These are phyloP conservation scores for Clitoria ternatea DNA, from an alignment of 306 rosid species.

Conservation along the genomic window DNA sequence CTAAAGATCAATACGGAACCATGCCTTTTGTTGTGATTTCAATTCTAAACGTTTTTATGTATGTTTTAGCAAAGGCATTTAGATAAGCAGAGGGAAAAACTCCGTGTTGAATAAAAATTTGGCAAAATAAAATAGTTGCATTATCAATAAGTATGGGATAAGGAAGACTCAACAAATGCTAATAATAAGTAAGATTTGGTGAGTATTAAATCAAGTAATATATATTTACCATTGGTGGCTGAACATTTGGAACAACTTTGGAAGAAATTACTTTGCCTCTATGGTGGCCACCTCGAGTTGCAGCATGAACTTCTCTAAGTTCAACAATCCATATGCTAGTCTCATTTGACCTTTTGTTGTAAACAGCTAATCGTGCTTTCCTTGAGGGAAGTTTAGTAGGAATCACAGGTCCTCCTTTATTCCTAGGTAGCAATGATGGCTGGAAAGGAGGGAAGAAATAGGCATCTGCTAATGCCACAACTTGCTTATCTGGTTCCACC, in stretches of 20 bases:
- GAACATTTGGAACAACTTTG: slow-evolving; percentile 60
- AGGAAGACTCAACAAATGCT: not conserved
- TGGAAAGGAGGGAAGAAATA: slow-evolving; percentile 83
- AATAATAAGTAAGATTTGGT: not conserved
- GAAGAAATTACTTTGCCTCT: slow-evolving; percentile 67
- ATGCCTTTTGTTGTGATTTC: not conserved
- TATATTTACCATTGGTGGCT: slow-evolving; percentile 66
- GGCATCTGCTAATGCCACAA: slow-evolving; percentile 72
- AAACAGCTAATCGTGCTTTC: slow-evolving; percentile 62
- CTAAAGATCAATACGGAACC: not conserved
- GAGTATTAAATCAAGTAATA: not conserved
- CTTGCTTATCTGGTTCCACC: slow-evolving; percentile 59
- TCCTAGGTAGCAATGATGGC: slow-evolving; percentile 71
- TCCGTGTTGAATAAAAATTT: not conserved
- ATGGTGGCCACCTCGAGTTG: slow-evolving; percentile 76
- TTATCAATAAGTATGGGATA: not conserved
- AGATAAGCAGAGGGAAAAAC: not conserved
- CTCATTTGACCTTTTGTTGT: slow-evolving; percentile 64
- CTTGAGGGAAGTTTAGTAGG: slow-evolving; percentile 72
- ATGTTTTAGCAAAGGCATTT: not conserved
- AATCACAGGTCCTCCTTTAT: slow-evolving; percentile 64
- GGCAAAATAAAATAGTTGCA: not conserved
- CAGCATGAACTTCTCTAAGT: slow-evolving; percentile 61
- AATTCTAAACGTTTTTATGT: not conserved
- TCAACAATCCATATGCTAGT: slow-evolving; percentile 69